These are phyloP conservation scores for Ajuga chamaepitys DNA, from an alignment of 257 asterid species.

Conservation along the genomic window DNA sequence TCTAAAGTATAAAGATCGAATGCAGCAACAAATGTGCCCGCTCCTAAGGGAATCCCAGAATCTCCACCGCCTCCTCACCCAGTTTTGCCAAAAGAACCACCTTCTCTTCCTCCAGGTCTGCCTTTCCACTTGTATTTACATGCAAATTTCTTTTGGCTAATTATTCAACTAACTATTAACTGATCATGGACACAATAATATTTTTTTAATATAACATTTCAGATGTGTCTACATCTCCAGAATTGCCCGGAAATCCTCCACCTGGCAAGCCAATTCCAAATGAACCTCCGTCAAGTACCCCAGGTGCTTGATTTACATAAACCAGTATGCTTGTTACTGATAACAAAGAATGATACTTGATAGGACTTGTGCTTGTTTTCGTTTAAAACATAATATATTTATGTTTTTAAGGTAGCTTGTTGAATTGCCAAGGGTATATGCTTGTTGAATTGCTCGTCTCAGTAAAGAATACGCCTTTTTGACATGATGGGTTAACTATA, in stretches of 20 bases:
- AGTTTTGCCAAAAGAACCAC: conserved; percentile 29
- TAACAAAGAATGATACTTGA: background rate
- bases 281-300: conserved; percentile 49
- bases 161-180: conserved; percentile 4
- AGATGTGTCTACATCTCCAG: conserved; percentile 33
- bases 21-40: conserved; percentile 27
- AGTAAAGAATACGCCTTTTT: background rate
- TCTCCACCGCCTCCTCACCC: conserved; percentile 28
- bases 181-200: conserved; percentile 5
- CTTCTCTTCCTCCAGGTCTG: conserved; percentile 42
- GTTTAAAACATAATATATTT: background rate
- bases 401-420: background rate
- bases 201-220: conserved; percentile 2
- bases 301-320: conserved; percentile 41
- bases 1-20: conserved; percentile 6
- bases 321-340: background rate
- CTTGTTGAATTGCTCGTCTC: background rate
- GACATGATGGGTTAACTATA: background rate
- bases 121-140: conserved; percentile 12
- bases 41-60: conserved; percentile 23
- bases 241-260: conserved; percentile 29
- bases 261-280: conserved; percentile 22
- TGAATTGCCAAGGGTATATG: background rate
- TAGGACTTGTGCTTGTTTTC: background rate
- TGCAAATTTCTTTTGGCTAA: background rate